These are phyloP conservation scores for Penicillium sp. DNA, from an alignment of 2,329 filamentous ascomycete genomes.

Conservation along the genomic window DNA sequence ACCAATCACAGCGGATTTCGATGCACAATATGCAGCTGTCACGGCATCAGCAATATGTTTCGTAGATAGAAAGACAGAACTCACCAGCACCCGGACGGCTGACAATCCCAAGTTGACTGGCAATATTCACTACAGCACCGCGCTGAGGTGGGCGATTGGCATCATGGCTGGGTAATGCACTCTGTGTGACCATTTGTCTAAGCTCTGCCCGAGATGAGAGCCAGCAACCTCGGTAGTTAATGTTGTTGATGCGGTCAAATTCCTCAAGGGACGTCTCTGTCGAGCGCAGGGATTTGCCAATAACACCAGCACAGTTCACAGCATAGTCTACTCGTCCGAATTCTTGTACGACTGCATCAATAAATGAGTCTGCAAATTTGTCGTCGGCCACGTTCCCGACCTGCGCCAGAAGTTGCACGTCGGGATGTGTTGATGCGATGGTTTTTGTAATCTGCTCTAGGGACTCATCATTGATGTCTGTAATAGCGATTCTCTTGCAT, in stretches of 20 bases:
- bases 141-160: constrained; percentile 38
- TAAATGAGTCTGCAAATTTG: constrained; percentile 43
- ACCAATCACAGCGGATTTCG: constrained; percentile 59
- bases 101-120: constrained; percentile 55
- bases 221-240: constrained; percentile 58
- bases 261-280: constrained; percentile 48
- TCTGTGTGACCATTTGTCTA: constrained; percentile 48
- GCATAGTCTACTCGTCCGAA: constrained; percentile 56
- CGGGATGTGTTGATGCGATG: constrained; percentile 36
- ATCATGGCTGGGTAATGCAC: constrained; percentile 44
- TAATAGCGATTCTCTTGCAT: constrained; percentile 54
- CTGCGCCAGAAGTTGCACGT: constrained; percentile 33
- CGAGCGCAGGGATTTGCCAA: constrained; percentile 26
- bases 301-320: constrained; percentile 57
- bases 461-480: constrained; percentile 50
- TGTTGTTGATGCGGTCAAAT: constrained; percentile 55
- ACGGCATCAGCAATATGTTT: background rate
- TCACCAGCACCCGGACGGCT: constrained; percentile 47
- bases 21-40: constrained; percentile 56
- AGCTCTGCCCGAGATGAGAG: constrained; percentile 49
- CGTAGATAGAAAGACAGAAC: constrained; percentile 17
- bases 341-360: constrained; percentile 9
- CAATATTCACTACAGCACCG: constrained; percentile 54
- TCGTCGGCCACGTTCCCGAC: constrained; percentile 53
- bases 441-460: constrained; percentile 33